Percentiles rank a stretch among this genome's conserved stretches.
phyloP scores from a whole-genome alignment of 805 yeast genomes.

The Myxozyma udenii region DNA sequence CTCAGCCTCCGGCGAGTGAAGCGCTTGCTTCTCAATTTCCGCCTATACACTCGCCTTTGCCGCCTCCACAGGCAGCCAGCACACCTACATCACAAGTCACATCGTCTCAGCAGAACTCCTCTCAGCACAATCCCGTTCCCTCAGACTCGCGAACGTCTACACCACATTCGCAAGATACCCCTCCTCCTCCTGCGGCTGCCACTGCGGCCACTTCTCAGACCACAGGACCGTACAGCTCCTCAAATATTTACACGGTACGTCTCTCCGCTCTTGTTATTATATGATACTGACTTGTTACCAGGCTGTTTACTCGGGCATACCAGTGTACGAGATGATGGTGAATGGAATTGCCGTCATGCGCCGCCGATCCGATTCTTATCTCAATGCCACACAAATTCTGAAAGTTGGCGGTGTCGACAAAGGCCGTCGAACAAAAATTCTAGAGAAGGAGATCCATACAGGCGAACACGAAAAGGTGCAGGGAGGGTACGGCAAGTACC shows the following conservation, averaged over 20 bases:
- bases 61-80: constrained; percentile 1
- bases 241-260: constrained; percentile 24
- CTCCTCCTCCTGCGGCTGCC: constrained; percentile 23
- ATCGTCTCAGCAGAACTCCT: background rate
- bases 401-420: constrained; percentile 67
- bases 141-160: constrained; percentile 24
- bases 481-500: constrained; percentile 72
- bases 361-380: constrained; percentile 58
- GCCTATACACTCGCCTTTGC: background rate
- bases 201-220: constrained; percentile 2
- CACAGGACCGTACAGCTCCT: background rate
- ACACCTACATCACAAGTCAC: background rate
- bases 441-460: constrained; percentile 61
- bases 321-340: constrained; percentile 59
- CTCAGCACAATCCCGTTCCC: background rate
- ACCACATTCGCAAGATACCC: constrained; percentile 24
- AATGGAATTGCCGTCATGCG: constrained; percentile 65
- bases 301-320: constrained; percentile 62
- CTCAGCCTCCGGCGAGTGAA: background rate
- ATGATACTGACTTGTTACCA: background rate
- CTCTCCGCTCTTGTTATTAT: background rate
- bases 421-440: constrained; percentile 58
- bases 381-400: constrained; percentile 70
- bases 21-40: background rate
- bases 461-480: constrained; percentile 69